phyloP scores from a whole-genome alignment of 2,329 filamentous ascomycete genomes.

The Sarocladiaceae sp. region DNA sequence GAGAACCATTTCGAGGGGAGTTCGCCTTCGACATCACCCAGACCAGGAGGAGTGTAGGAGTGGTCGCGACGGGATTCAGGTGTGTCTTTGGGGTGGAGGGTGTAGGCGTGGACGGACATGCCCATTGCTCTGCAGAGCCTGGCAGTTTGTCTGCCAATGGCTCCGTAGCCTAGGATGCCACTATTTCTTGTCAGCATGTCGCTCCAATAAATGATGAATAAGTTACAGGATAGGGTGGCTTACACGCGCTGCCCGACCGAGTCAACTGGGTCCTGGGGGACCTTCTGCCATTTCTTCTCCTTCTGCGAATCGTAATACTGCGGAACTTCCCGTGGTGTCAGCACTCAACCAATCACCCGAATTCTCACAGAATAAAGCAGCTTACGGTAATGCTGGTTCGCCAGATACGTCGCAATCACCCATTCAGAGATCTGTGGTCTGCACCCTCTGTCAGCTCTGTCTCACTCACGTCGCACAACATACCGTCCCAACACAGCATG shows the following conservation, averaged over 20 bases:
- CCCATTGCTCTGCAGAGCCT: conserved; percentile 61
- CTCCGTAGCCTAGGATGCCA: conserved; percentile 51
- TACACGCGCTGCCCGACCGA: conserved; percentile 46
- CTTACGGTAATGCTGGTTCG: conserved; percentile 43
- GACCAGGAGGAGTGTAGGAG: conserved; percentile 65
- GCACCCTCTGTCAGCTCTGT: neutral
- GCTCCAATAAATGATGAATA: too few species aligned
- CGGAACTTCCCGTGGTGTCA: conserved; percentile 29
- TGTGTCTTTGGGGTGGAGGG: conserved; percentile 63
- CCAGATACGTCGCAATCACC: conserved; percentile 48
- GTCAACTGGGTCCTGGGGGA: conserved; percentile 31
- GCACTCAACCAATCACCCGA: neutral
- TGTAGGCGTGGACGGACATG: conserved; percentile 72
- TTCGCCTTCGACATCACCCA: conserved; percentile 47
- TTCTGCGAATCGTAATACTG: conserved; percentile 40
- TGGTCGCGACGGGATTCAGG: conserved; percentile 59
- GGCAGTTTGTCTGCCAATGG: conserved; percentile 49
- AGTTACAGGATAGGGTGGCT: too few species aligned
- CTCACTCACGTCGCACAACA: too few species aligned
- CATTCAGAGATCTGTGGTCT: conserved; percentile 56
- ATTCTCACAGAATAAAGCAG: conserved; percentile 2
- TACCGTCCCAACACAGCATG: neutral
- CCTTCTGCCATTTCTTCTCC: conserved; percentile 38
- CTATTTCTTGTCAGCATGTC: conserved; percentile 21
- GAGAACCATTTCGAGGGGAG: conserved; percentile 50